Conservation (phyloP, 202 grass and related monocot genomes). For the Alloteropsis angusta region DNA sequence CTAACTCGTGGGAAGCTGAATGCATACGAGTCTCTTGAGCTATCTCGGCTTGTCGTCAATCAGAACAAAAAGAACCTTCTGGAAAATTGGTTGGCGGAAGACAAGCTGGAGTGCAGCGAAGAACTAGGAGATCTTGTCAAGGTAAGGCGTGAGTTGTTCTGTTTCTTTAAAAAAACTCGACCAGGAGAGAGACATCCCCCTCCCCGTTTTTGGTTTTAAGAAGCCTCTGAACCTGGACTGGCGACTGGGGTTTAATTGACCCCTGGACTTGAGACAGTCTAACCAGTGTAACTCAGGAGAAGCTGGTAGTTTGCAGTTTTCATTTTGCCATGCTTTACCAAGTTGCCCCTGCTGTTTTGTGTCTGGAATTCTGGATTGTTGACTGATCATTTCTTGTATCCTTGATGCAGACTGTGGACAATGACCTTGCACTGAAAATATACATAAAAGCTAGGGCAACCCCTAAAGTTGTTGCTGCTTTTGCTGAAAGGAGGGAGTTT, state of each 20-base stretch:
- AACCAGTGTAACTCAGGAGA: too few species aligned
- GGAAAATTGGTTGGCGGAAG: conserved; percentile 91
- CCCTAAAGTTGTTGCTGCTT: conserved; percentile 97
- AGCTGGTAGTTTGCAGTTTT: too few species aligned
- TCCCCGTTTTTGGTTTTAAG: too few species aligned
- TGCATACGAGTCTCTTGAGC: conserved; percentile 77
- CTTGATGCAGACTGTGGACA: conserved; percentile 74
- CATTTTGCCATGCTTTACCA: neutral
- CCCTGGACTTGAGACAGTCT: too few species aligned
- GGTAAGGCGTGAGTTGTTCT: conserved; percentile 13
- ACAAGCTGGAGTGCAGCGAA: conserved; percentile 93
- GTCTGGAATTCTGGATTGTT: conserved; percentile 20
- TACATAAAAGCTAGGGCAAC: conserved; percentile 96
- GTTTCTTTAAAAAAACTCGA: neutral
- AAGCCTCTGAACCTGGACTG: too few species aligned
- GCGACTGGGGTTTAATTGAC: too few species aligned
- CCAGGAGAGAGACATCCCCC: too few species aligned
- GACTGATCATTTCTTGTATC: neutral
- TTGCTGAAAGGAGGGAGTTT: conserved; percentile 96
- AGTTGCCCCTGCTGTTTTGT: neutral
- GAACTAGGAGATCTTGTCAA: conserved; percentile 97
- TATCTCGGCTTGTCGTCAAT: conserved; percentile 89
- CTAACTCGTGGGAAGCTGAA: conserved; percentile 83
- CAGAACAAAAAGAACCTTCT: conserved; percentile 97
- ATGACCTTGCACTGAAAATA: conserved; percentile 90